These are phyloP conservation scores for Pyrenophora tritici-repentis DNA, from an alignment of 2,329 filamentous ascomycete genomes.

Conservation along the genomic window DNA sequence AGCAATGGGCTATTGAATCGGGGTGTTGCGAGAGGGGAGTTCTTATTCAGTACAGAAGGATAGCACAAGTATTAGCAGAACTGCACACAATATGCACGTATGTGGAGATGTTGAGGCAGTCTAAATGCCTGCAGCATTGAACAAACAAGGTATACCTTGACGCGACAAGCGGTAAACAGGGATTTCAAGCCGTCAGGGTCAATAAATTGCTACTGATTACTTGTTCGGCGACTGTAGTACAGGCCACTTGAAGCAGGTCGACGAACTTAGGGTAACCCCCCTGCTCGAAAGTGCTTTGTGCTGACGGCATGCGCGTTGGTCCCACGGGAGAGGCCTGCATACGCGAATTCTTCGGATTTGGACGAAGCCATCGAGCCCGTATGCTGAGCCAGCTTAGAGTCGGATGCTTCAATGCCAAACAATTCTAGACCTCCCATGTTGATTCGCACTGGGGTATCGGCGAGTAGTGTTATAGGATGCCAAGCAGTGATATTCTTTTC, in stretches of 20 bases:
- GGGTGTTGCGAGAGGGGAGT: neutral
- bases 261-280: neutral
- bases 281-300: too few relatives aligned
- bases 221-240: neutral
- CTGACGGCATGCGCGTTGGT: too few relatives aligned
- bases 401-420: too few relatives aligned
- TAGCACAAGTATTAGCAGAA: neutral
- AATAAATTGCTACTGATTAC: neutral
- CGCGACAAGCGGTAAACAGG: slow-evolving; percentile 1
- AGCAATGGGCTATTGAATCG: neutral
- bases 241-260: neutral
- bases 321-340: neutral
- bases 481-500: too few relatives aligned
- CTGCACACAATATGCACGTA: neutral
- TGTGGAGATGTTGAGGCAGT: neutral
- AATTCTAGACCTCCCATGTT: too few relatives aligned
- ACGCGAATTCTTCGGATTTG: neutral
- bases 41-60: neutral
- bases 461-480: too few relatives aligned
- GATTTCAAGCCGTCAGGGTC: neutral
- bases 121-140: neutral
- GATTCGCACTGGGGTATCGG: too few relatives aligned
- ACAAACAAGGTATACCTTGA: neutral
- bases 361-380: neutral
- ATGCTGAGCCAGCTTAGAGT: too few relatives aligned